Conservation (phyloP, 306 rosid species). For the Begonia masoniana region DNA sequence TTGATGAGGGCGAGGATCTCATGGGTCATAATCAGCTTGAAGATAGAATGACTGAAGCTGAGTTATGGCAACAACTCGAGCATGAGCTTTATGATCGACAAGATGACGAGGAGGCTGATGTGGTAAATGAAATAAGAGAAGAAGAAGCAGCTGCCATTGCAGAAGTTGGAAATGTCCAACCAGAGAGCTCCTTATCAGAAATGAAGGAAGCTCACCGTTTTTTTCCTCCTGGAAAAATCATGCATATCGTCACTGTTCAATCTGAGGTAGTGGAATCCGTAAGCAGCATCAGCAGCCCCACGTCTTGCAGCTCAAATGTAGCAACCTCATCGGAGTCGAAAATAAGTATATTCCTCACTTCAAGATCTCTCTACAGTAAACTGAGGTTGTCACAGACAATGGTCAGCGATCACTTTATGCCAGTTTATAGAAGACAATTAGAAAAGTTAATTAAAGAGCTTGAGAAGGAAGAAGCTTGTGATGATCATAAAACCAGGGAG, state of each 20-base stretch:
- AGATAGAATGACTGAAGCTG: slow-evolving; percentile 69
- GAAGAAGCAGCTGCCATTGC: slow-evolving; percentile 60
- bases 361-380: slow-evolving; percentile 75
- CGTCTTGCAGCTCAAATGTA: slow-evolving; percentile 28
- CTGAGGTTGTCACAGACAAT: slow-evolving; percentile 79
- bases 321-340: slow-evolving; percentile 30
- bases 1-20: slow-evolving; percentile 22
- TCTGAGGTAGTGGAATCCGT: slow-evolving; percentile 22
- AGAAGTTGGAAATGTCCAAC: slow-evolving; percentile 36
- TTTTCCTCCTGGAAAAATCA: slow-evolving; percentile 83
- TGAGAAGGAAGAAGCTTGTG: slow-evolving; percentile 35
- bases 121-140: slow-evolving; percentile 28
- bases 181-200: slow-evolving; percentile 34
- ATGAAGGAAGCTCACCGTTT: slow-evolving; percentile 66
- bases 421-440: slow-evolving; percentile 67
- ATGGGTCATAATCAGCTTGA: slow-evolving; percentile 29
- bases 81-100: slow-evolving; percentile 55
- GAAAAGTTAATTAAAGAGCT: slow-evolving; percentile 66
- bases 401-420: slow-evolving; percentile 97
- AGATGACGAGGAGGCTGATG: slow-evolving; percentile 43
- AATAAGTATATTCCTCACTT: slow-evolving; percentile 64
- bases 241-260: slow-evolving; percentile 55
- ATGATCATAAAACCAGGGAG: slow-evolving; percentile 16
- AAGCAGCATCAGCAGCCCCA: slow-evolving; percentile 27
- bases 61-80: slow-evolving; percentile 87